These are phyloP conservation scores for Verticillium klebahnii DNA, from an alignment of 2,329 filamentous ascomycete species.

Conservation along the genomic window DNA sequence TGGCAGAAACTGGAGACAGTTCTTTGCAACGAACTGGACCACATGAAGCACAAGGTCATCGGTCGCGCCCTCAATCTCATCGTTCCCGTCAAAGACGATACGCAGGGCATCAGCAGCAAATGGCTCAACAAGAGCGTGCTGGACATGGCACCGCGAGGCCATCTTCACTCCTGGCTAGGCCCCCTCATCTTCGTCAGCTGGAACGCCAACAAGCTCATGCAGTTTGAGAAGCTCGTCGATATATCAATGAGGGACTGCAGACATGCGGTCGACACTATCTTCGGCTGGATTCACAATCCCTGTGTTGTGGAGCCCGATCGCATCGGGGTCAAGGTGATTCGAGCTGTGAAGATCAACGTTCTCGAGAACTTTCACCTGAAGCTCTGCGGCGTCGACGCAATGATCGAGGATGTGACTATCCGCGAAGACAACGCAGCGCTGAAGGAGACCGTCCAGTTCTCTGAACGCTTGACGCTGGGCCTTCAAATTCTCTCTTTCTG, in stretches of 20 bases:
- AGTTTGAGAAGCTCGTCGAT: not conserved
- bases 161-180: not conserved
- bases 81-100: not conserved
- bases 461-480: too few species aligned
- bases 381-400: too few species aligned
- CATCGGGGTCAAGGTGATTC: not conserved
- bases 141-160: not conserved
- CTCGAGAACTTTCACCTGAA: too few species aligned
- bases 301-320: not conserved
- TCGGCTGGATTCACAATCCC: not conserved
- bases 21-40: not conserved
- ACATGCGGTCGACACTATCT: not conserved
- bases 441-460: too few species aligned
- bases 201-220: not conserved
- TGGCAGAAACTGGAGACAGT: not conserved
- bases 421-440: too few species aligned
- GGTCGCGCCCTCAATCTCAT: not conserved
- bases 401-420: too few species aligned
- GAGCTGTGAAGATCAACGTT: too few species aligned
- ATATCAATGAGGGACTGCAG: not conserved
- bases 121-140: not conserved
- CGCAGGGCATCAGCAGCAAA: not conserved
- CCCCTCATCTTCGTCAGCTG: not conserved
- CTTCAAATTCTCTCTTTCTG: too few species aligned
- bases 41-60: not conserved